Evolutionary conservation across 345 rosid species (phyloP), one percentile per base, ranked within the genome.

Genomic region (Hevea brasiliensis): DNA sequence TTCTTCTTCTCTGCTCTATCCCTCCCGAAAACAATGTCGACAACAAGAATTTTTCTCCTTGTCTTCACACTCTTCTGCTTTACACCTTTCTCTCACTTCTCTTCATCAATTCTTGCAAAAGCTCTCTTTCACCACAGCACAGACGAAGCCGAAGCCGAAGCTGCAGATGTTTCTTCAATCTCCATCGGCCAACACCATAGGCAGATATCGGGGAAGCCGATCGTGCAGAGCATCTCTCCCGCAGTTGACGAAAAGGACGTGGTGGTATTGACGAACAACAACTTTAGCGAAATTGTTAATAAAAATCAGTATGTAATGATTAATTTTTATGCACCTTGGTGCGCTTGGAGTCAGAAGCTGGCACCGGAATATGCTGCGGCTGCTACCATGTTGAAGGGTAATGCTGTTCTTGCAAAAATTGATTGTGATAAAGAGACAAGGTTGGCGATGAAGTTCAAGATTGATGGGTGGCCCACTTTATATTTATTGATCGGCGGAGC

Each of bases 1-100:
- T n/a, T n/a, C n/a, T n/a, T n/a, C n/a, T n/a, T n/a, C n/a, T n/a
- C n/a, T n/a, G n/a, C n/a, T n/a, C n/a, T n/a, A n/a, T n/a, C n/a
- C n/a, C n/a, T n/a, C n/a, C n/a, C n/a, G n/a, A 58, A 41, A 68
- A 26, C 63, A 71, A 85, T 82, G 84, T 47, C 66, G 27, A 56
- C 59, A 8, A 48, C 57, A 21, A 45, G 45, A n/a, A 60, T 32
- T 48, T 45, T 32, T 35, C 58, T 64, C 37, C 15, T 61, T 32
- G 50, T 61, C 57, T 64, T 23, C 75, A 54, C 50, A 15, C 9
- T 40, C 59, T 29, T 24, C 51, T 26, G n/a, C 26, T 42, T 24
- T 42, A 42, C 8, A 11, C 65, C 37, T 65, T 27, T 37, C 23
- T 29, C n/a, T 8, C 2, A 8, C 51, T 4, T 47, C 51, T 48